These are phyloP conservation scores for Tolypocladium ophioglossoides DNA, from an alignment of 2,329 filamentous ascomycete species.

Conservation along the genomic window DNA sequence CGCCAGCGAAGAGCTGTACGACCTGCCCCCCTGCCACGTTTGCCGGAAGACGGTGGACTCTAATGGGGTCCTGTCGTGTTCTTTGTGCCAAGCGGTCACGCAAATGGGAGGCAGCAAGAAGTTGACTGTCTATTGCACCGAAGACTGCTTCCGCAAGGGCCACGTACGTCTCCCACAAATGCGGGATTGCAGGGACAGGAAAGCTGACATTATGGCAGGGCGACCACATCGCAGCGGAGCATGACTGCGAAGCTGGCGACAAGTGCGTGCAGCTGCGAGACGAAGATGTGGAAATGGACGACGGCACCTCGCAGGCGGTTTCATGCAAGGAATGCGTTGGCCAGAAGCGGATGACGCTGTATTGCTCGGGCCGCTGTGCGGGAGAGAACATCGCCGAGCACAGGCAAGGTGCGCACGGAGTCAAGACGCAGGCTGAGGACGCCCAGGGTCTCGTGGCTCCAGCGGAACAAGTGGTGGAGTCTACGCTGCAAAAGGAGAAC, in stretches of 20 bases:
- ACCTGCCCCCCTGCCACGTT: slow-evolving; percentile 27
- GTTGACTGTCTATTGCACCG: slow-evolving; percentile 34
- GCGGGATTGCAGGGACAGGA: background rate
- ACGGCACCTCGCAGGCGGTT: slow-evolving; percentile 16
- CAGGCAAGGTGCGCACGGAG: slow-evolving; percentile 20
- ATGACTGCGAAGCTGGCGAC: slow-evolving; percentile 31
- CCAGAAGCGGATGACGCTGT: slow-evolving; percentile 24
- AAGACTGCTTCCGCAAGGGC: slow-evolving; percentile 27
- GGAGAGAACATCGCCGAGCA: slow-evolving; percentile 28
- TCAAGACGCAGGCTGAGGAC: slow-evolving; percentile 13
- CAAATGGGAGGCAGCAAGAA: slow-evolving; percentile 23
- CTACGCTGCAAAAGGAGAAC: slow-evolving; percentile 18
- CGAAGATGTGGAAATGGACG: slow-evolving; percentile 28
- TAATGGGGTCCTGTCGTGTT: slow-evolving; percentile 29
- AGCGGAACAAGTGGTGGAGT: slow-evolving; percentile 11
- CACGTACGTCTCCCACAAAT: slow-evolving; percentile 24
- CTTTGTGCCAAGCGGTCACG: slow-evolving; percentile 32
- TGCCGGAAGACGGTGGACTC: slow-evolving; percentile 24
- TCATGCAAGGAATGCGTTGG: slow-evolving; percentile 32
- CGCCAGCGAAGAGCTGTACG: slow-evolving; percentile 22
- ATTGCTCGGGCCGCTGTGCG: slow-evolving; percentile 33
- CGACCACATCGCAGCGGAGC: slow-evolving; percentile 25
- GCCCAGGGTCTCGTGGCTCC: background rate
- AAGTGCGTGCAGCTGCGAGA: slow-evolving; percentile 28
- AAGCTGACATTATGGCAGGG: slow-evolving; percentile 21